A percentile compares a stretch with the other conserved stretches of the same genome.
Conservation (phyloP, 306 rosid genomes). For the Sicyos edulis region DNA sequence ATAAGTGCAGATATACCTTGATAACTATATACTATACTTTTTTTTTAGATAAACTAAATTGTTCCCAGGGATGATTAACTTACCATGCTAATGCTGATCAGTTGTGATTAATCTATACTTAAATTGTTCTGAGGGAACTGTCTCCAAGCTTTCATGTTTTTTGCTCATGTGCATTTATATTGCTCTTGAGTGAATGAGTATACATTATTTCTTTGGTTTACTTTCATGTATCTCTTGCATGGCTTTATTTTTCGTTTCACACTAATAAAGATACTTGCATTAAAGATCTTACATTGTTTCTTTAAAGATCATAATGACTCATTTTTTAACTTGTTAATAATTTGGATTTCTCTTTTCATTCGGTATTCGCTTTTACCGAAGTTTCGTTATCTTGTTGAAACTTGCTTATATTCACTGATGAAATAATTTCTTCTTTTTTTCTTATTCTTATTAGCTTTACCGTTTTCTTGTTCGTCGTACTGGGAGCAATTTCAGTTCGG, state of each 20-base stretch:
- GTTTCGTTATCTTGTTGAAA: not conserved
- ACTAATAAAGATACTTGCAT: not conserved
- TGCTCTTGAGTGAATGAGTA: not conserved
- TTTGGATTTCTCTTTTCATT: too few relatives aligned
- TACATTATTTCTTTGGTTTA: not conserved
- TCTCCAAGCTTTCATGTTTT: not conserved
- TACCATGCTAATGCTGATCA: constrained; percentile 65
- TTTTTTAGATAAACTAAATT: not conserved
- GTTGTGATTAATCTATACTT: constrained; percentile 29
- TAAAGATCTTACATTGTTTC: not conserved
- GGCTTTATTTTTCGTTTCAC: not conserved
- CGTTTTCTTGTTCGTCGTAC: constrained; percentile 86
- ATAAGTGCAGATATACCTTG: too few relatives aligned
- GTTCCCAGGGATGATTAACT: constrained; percentile 25
- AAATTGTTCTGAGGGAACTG: constrained; percentile 44
- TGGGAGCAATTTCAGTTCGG: constrained; percentile 69
- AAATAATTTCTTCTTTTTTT: constrained; percentile 13
- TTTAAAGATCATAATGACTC: not conserved
- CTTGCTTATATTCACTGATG: not conserved
- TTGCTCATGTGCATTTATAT: not conserved
- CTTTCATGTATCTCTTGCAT: too few relatives aligned
- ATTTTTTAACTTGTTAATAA: not conserved
- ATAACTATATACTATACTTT: too few relatives aligned
- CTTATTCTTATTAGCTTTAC: constrained; percentile 52
- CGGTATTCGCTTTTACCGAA: too few relatives aligned